Evolutionary conservation across 352 stramenopile genomes (phyloP).

Genomic region (Aphanomyces invadans): DNA sequence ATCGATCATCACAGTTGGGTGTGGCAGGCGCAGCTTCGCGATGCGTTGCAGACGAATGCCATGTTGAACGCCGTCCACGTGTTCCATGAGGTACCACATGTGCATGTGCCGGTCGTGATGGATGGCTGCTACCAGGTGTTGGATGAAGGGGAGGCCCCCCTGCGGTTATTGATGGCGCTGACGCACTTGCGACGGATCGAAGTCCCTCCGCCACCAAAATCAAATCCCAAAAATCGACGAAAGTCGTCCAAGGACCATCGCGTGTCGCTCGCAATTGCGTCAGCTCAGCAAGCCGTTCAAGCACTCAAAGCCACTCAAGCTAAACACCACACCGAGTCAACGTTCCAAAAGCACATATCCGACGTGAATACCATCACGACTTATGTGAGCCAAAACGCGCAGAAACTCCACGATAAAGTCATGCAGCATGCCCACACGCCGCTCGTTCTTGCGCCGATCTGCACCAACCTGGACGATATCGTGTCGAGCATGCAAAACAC

Average conservation of each 20-base stretch:
- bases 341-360: not conserved
- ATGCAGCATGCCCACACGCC: not conserved
- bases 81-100: not conserved
- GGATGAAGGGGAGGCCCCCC: not conserved
- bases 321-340: not conserved
- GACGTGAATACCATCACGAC: slow-evolving; percentile 19
- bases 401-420: not conserved
- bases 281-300: not conserved
- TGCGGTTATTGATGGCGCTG: not conserved
- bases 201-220: not conserved
- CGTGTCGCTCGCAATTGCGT: not conserved
- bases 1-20: slow-evolving; percentile 10
- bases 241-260: slow-evolving; percentile 7
- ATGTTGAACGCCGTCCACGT: not conserved
- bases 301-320: slow-evolving; percentile 1
- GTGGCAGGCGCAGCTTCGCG: not conserved
- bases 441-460: not conserved
- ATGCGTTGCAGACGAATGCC: not conserved
- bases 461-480: slow-evolving; percentile 2
- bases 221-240: not conserved
- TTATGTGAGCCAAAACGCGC: slow-evolving; percentile 18
- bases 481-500: not conserved
- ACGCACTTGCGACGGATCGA: not conserved
- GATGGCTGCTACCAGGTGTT: not conserved
- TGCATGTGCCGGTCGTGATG: not conserved